phyloP scores from a whole-genome alignment of 306 rosid species.

The Delonix regia region DNA sequence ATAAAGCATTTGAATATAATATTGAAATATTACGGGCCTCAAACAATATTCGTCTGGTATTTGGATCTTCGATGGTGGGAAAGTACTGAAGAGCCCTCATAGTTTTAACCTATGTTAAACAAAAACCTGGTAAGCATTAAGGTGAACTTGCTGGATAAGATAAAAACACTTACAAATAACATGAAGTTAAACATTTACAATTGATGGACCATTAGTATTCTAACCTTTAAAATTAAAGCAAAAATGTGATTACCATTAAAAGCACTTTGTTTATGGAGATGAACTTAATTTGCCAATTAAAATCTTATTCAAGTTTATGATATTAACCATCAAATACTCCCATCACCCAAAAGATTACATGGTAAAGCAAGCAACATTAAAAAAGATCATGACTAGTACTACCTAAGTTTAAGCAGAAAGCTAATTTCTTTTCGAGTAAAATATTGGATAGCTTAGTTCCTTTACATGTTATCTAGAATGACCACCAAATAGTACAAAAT shows the following conservation, averaged over 20 bases:
- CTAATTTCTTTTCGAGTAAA: neutral
- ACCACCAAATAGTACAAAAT: neutral
- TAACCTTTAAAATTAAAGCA: neutral
- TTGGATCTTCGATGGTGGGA: constrained; percentile 80
- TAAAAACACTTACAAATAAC: neutral
- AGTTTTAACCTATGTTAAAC: constrained; percentile 63
- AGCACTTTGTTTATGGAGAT: neutral
- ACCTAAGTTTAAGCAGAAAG: neutral
- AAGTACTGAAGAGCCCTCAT: constrained; percentile 86
- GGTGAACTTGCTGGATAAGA: constrained; percentile 5
- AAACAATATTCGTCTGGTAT: constrained; percentile 74
- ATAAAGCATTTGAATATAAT: neutral
- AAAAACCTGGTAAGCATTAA: constrained; percentile 24
- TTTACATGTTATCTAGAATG: constrained; percentile 17
- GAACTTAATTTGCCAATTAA: constrained; percentile 2
- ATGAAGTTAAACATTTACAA: neutral
- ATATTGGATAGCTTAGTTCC: neutral
- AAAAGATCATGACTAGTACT: neutral
- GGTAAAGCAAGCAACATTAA: neutral
- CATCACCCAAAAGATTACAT: neutral
- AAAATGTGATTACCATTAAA: neutral
- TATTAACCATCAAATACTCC: neutral
- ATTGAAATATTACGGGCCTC: constrained; percentile 51
- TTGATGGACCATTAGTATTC: neutral
- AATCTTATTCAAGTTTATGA: constrained; percentile 1